phyloP scores from a whole-genome alignment of 345 rosid genomes.

The Jatropha curcas region DNA sequence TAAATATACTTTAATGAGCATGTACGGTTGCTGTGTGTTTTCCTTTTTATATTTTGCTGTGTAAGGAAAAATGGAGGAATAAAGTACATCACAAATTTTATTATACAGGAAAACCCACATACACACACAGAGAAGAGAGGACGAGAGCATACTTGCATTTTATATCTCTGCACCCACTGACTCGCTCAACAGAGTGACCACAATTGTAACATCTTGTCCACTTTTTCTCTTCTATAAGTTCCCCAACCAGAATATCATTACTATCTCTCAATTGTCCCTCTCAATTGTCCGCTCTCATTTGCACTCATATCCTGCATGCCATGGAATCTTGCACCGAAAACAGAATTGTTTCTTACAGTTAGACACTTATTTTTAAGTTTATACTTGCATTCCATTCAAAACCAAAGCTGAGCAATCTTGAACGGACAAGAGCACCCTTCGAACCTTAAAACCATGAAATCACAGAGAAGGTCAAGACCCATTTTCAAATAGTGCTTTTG shows the following conservation, averaged over 20 bases:
- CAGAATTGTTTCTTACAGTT: slow-evolving; percentile 34
- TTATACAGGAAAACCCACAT: background rate
- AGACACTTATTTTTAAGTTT: slow-evolving; percentile 30
- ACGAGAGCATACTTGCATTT: slow-evolving; percentile 23
- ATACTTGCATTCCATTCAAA: slow-evolving; percentile 32
- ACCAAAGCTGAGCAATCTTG: slow-evolving; percentile 29
- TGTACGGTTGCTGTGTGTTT: no score
- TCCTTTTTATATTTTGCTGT: background rate
- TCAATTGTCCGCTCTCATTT: no score
- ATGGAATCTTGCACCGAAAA: slow-evolving; percentile 28
- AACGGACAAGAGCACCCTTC: slow-evolving; percentile 34
- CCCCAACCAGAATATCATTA: slow-evolving; percentile 29
- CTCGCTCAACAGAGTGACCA: slow-evolving; percentile 27
- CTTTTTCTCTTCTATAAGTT: slow-evolving; percentile 20
- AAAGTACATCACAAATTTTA: background rate
- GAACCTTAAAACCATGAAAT: slow-evolving; percentile 7
- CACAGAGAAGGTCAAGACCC: slow-evolving; percentile 37
- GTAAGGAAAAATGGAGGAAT: background rate
- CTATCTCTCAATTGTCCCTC: slow-evolving; percentile 19
- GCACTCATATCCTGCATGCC: slow-evolving; percentile 37
- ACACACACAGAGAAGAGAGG: background rate
- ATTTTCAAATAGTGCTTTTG: slow-evolving; percentile 20
- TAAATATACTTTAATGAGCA: no score
- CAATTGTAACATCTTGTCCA: slow-evolving; percentile 37
- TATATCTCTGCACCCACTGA: slow-evolving; percentile 22